Evolutionary conservation across 495 filamentous ascomycete species (phyloP), one percentile per base, ranked within the genome.

Genomic region (Hypoxylon crocopeplum): DNA sequence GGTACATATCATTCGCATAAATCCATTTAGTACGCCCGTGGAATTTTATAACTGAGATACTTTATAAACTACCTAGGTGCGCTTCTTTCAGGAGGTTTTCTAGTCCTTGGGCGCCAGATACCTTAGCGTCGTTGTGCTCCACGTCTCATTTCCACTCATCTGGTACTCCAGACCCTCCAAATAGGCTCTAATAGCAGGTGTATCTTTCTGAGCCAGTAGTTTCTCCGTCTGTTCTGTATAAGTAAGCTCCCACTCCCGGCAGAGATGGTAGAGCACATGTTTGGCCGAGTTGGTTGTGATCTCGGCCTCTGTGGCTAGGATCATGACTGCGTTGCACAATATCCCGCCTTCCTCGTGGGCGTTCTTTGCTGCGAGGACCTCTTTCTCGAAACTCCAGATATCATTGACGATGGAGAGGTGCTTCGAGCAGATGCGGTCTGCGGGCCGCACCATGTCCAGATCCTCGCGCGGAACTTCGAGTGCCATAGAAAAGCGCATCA

Each of bases 341-440:
- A 55, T 47, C 0, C 60, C 56, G 13, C 75, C 73, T 57, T 77
- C 74, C 10, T 63, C 42, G 29, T 70, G 64, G 2, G 17, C 38
- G 5, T 8, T 40, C 25, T 64, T 29, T 2, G 68, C 64, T 2
- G 60, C 40, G 11, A 30, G 34, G 5, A 67, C 34, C 39, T 79
- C 77, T 50, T 78, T 78, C 30, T 76, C 75, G 30, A 44, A 76
- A 48, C 66, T 71, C 40, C 62, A 73, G 32, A 79, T 75, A 45
- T 79, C 76, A 36, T 79, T 77, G 2, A 77, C 62, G n/a, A 75
- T 42, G 3, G 73, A 68, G 36, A 77, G 50, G 49, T 76, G 76
- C 44, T 69, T 69, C 0, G 64, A 53, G 41, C 67, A 74, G 54
- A 66, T 69, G 6, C 12, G 36, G 7, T 78, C 76, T 20, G 71